Evolutionary conservation across 257 asterid genomes (phyloP), one percentile per base, ranked within the genome.

Genomic region (Misopates orontium): DNA sequence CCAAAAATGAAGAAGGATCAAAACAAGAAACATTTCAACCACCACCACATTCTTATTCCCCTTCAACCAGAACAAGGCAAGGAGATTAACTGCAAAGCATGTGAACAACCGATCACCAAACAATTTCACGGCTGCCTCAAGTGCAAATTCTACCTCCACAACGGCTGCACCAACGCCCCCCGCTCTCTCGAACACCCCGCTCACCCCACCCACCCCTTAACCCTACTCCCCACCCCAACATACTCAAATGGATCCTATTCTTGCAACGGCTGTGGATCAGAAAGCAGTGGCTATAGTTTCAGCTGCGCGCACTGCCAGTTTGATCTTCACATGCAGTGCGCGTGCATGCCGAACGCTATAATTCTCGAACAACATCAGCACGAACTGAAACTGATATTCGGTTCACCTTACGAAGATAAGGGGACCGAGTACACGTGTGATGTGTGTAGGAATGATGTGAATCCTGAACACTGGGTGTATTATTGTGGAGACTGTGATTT

Each of bases 301-400:
- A 57, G 72, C 24, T 77, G 85, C 48, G 78, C 78, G 0, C 56
- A 69, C 8, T 80, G 83, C 32, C 67, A 74, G 18, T 68, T 72
- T 18, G 82, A 80, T 62, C 62, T 73, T 19, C 82, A 80, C 61
- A 5, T 68, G 11, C 56, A 66, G 15, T 80, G 82, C n/a, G 80
- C 69, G 15, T 8, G 47, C 48, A 22, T 63, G 36, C 78, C 75
- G 1, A 32, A 16, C 8, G 49, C 72, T 0, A 9, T 25, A 15
- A 20, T 64, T 19, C 17, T n/a, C 4, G 55, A 73, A 1, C 40
- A 67, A 0, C 79, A 76, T 9, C 56, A 44, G 0, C 77, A 79
- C 58, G 62, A 51, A 28, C 71, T 76, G 4, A 62, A 65, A 24
- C 51, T 76, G 49, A 20, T 56, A 4, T 76, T 62, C 22, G 71